Percentiles rank a stretch among this genome's conserved stretches.
Conservation (phyloP, 352 stramenopile genomes). For the Phytopythium cucurbitacearum region DNA sequence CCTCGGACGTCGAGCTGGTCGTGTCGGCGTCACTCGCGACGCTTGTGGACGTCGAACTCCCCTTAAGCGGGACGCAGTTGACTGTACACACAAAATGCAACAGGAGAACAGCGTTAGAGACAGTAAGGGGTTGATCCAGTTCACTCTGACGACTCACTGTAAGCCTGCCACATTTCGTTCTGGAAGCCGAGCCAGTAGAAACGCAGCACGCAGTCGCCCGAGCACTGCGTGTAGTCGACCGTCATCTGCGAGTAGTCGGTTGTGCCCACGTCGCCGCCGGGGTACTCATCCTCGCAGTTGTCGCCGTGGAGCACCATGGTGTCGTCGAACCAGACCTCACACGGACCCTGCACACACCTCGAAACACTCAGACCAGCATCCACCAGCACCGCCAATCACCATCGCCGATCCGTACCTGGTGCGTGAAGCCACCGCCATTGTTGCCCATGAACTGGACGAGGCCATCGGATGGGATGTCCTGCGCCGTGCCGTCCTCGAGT, state of each 20-base stretch:
- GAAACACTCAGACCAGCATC: too few species aligned
- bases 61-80: too few species aligned
- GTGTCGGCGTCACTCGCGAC: too few species aligned
- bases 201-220: conserved; percentile 25
- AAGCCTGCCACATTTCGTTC: conserved; percentile 32
- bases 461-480: conserved; percentile 22
- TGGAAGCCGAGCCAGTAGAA: conserved; percentile 52
- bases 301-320: conserved; percentile 28
- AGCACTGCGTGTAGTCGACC: conserved; percentile 36
- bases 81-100: too few species aligned
- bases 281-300: conserved; percentile 30
- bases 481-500: conserved; percentile 6
- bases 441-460: conserved; percentile 24
- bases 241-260: conserved; percentile 20
- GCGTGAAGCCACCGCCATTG: conserved; percentile 23
- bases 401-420: conserved; percentile 9
- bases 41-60: too few species aligned
- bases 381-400: not conserved
- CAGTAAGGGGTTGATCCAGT: too few species aligned
- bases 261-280: conserved; percentile 11
- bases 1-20: too few species aligned
- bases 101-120: too few species aligned
- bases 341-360: conserved; percentile 21
- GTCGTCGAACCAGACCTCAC: conserved; percentile 42
- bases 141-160: conserved; percentile 14